A percentile compares a stretch with the other conserved stretches of the same genome.
Conservation (phyloP, 2,329 filamentous ascomycete species). For the Aspergillus ibericus region DNA sequence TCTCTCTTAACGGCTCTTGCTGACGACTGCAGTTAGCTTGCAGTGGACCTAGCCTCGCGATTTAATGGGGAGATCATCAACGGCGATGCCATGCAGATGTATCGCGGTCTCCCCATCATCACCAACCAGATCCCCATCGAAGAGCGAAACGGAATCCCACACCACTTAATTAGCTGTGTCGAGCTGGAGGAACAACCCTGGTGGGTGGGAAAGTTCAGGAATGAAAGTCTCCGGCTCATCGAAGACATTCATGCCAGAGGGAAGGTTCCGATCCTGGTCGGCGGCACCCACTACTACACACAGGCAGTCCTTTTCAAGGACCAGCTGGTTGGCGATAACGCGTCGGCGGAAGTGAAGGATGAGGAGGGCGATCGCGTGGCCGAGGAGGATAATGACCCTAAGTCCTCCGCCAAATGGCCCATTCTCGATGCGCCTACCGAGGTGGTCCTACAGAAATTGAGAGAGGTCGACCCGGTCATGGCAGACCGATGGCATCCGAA, state of each 20-base stretch:
- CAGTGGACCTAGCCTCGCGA: constrained; percentile 77
- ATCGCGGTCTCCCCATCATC: constrained; percentile 85
- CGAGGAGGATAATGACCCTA: constrained; percentile 19
- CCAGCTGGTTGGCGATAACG: constrained; percentile 52
- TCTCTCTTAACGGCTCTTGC: constrained; percentile 1
- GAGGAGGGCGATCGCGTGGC: constrained; percentile 8
- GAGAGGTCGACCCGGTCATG: constrained; percentile 83
- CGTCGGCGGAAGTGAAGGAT: constrained; percentile 23
- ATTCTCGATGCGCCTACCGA: constrained; percentile 72
- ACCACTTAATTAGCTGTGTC: constrained; percentile 83
- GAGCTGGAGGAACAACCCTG: constrained; percentile 75
- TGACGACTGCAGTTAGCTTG: constrained; percentile 62
- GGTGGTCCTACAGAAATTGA: constrained; percentile 69
- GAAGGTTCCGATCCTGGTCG: constrained; percentile 84
- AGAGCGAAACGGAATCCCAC: constrained; percentile 77
- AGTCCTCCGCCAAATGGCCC: constrained; percentile 55
- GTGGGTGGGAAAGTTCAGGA: constrained; percentile 76
- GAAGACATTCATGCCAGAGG: constrained; percentile 75
- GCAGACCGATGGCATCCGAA: constrained; percentile 92
- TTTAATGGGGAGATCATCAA: constrained; percentile 96
- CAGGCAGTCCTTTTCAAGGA: constrained; percentile 84
- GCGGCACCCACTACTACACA: constrained; percentile 93
- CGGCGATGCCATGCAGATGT: constrained; percentile 97
- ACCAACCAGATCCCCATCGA: constrained; percentile 83
- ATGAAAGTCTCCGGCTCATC: constrained; percentile 67